A percentile compares a stretch with the other conserved stretches of the same genome.
Evolutionary conservation across 1,284 basidiomycete genomes (phyloP).

Genomic region (Fomitopsis pinicola): DNA sequence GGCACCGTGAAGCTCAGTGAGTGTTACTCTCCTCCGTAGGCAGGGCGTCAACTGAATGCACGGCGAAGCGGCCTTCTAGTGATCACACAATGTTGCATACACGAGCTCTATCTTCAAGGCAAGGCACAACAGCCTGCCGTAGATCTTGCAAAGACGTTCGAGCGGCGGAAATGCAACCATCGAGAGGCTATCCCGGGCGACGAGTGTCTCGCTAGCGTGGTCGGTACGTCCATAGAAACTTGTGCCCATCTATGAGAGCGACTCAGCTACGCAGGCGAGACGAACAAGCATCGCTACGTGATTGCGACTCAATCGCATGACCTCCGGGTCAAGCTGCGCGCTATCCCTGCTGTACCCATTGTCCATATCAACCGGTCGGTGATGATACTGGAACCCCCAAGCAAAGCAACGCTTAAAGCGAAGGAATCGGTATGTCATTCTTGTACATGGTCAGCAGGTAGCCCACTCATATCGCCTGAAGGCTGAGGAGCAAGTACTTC

Average conservation of each 20-base stretch:
- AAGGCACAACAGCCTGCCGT: slow-evolving; percentile 66
- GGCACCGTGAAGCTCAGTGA: slow-evolving; percentile 86
- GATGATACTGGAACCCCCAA: slow-evolving; percentile 86
- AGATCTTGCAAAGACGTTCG: slow-evolving; percentile 89
- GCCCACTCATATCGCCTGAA: slow-evolving; percentile 20
- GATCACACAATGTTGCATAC: slow-evolving; percentile 96
- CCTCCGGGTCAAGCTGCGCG: slow-evolving; percentile 62
- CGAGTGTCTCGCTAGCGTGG: slow-evolving; percentile 80
- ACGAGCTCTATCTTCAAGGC: slow-evolving; percentile 83
- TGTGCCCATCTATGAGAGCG: background rate
- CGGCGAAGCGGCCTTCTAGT: slow-evolving; percentile 58
- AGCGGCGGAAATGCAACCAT: slow-evolving; percentile 94
- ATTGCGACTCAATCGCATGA: slow-evolving; percentile 75
- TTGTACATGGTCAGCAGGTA: background rate
- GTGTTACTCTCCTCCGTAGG: slow-evolving; percentile 26
- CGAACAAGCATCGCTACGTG: slow-evolving; percentile 89
- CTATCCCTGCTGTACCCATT: slow-evolving; percentile 79
- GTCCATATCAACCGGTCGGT: slow-evolving; percentile 89
- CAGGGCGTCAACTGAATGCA: slow-evolving; percentile 7
- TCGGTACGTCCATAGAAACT: slow-evolving; percentile 52
- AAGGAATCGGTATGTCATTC: slow-evolving; percentile 56
- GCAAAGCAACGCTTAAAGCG: slow-evolving; percentile 64
- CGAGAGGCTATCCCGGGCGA: slow-evolving; percentile 75
- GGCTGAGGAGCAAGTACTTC: slow-evolving; percentile 54
- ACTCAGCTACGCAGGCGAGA: slow-evolving; percentile 49